A percentile compares a stretch with the other conserved stretches of the same genome.
These are phyloP conservation scores for Hypomontagnella submonticulosa DNA, from an alignment of 495 filamentous ascomycete species.

Conservation along the genomic window DNA sequence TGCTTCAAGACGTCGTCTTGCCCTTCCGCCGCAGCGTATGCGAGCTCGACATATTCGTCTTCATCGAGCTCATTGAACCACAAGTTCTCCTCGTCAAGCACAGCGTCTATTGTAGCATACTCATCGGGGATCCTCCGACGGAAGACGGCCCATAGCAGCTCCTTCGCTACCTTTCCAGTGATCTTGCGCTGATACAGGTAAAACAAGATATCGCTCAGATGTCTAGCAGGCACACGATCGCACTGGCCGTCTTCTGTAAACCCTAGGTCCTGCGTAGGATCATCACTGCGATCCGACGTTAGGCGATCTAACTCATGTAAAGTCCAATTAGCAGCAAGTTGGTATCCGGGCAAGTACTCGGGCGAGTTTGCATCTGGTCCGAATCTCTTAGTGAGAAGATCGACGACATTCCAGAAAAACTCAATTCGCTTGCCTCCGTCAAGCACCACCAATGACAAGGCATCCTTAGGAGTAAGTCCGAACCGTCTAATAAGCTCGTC, in stretches of 20 bases:
- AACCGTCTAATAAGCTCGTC: constrained; percentile 67
- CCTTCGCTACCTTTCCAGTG: constrained; percentile 80
- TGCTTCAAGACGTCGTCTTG: constrained; percentile 72
- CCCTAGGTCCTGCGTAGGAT: constrained; percentile 49
- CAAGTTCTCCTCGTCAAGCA: constrained; percentile 75
- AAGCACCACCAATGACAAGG: constrained; percentile 79
- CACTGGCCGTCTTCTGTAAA: constrained; percentile 55
- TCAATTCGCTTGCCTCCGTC: constrained; percentile 85
- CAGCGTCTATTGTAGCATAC: constrained; percentile 62
- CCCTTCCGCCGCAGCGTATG: constrained; percentile 59
- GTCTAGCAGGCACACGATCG: constrained; percentile 64
- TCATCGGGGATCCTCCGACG: constrained; percentile 55
- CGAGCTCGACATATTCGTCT: constrained; percentile 69
- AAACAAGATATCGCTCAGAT: constrained; percentile 74
- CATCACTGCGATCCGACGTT: constrained; percentile 50
- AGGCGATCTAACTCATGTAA: constrained; percentile 90
- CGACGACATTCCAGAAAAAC: constrained; percentile 82
- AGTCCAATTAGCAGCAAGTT: constrained; percentile 74
- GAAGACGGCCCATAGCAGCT: constrained; percentile 71
- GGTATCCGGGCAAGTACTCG: constrained; percentile 28
- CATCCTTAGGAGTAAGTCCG: constrained; percentile 83
- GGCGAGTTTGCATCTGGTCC: constrained; percentile 46
- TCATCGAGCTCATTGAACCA: constrained; percentile 69
- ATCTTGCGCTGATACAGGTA: constrained; percentile 73
- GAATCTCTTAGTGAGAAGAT: constrained; percentile 58